Conservation (phyloP, 108 stramenopile genomes). For the Schizochytrium sp. region DNA sequence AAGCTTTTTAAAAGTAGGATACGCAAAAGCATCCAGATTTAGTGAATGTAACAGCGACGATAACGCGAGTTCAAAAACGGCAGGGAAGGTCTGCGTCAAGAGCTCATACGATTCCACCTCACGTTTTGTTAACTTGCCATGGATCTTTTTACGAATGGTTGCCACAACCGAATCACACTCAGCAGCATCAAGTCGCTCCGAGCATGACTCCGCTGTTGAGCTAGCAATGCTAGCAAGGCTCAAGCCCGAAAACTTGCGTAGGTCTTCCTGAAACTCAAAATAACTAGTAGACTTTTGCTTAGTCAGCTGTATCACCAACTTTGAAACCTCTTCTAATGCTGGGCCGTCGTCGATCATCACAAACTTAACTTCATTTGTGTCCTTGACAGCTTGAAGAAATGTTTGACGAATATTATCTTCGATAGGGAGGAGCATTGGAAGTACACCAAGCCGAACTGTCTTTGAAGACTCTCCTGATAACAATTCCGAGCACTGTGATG, state of each 20-base stretch:
- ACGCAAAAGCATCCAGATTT: not conserved
- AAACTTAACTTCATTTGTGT: not conserved
- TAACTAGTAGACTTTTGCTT: constrained; percentile 58
- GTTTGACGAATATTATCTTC: not conserved
- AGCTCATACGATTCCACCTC: constrained; percentile 8
- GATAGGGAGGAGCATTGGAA: not conserved
- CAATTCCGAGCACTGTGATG: not conserved
- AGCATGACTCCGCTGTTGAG: not conserved
- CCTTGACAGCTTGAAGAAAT: not conserved
- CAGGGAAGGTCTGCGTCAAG: constrained; percentile 24
- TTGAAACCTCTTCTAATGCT: not conserved
- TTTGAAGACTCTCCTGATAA: not conserved
- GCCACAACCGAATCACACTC: not conserved
- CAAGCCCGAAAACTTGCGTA: constrained; percentile 20
- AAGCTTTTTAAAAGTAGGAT: constrained; percentile 57
- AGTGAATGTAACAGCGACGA: not conserved
- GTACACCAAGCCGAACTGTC: not conserved
- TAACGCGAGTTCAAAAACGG: not conserved
- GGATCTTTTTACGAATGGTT: constrained; percentile 4
- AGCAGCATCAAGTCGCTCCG: not conserved
- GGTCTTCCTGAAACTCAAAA: constrained; percentile 60
- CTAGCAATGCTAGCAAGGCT: not conserved
- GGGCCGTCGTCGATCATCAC: not conserved
- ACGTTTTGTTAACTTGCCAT: constrained; percentile 35
- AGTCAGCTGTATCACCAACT: not conserved